These are phyloP conservation scores for Castanea crenata DNA, from an alignment of 306 rosid genomes.

Conservation along the genomic window DNA sequence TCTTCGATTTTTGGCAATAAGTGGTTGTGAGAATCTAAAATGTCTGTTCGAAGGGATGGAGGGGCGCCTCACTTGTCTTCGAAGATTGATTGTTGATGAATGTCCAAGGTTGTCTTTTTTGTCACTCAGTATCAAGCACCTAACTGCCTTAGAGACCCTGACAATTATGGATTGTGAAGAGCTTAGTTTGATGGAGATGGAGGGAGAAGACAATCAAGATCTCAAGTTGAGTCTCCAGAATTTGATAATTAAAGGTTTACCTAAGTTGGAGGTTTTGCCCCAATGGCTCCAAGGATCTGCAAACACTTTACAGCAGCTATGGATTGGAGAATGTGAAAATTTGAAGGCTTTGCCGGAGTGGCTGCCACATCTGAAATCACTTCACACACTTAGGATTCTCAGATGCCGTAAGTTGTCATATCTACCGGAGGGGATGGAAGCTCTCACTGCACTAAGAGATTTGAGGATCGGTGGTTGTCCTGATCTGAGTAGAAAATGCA, in stretches of 20 bases:
- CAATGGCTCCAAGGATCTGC: conserved; percentile 26
- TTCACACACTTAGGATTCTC: neutral
- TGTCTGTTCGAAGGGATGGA: no score
- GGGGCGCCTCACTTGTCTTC: no score
- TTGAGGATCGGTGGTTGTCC: neutral
- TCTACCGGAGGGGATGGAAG: conserved; percentile 3
- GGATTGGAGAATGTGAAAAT: neutral
- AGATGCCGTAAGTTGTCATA: conserved; percentile 7
- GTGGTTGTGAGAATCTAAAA: no score
- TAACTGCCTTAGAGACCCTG: no score
- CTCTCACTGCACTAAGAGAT: neutral
- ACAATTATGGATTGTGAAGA: accelerated
- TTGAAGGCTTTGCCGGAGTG: conserved; percentile 26
- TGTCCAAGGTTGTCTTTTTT: no score
- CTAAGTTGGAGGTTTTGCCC: no score
- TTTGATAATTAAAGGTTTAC: accelerated
- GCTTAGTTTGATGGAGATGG: no score
- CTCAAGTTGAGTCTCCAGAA: no score
- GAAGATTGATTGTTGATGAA: accelerated
- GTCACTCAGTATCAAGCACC: no score
- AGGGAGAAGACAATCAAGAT: no score
- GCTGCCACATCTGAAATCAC: conserved; percentile 6
- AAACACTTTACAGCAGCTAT: neutral
- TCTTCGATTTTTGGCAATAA: accelerated
- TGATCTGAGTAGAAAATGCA: neutral